phyloP scores from a whole-genome alignment of 1,284 basidiomycete species.

The Rhodofomes roseus region DNA sequence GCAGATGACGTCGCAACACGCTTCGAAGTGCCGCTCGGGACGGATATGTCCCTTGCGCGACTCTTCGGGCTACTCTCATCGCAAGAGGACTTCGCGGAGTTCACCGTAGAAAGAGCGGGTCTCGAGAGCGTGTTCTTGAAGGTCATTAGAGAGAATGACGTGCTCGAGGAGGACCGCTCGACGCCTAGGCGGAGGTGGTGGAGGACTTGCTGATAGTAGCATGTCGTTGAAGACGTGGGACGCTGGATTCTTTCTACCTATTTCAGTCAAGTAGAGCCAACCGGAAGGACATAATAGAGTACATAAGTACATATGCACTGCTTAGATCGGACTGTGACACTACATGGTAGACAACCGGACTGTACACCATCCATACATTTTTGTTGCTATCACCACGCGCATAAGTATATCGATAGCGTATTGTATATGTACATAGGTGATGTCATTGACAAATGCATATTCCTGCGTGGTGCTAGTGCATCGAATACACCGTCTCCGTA shows the following conservation, averaged over 20 bases:
- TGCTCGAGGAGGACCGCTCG: slow-evolving; percentile 48
- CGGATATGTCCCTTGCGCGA: slow-evolving; percentile 44
- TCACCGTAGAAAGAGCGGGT: slow-evolving; percentile 65
- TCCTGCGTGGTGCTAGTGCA: too few relatives aligned
- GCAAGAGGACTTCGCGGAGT: slow-evolving; percentile 54
- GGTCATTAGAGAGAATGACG: slow-evolving; percentile 63
- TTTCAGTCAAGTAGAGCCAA: neutral
- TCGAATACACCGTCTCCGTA: too few relatives aligned
- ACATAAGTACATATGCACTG: neutral
- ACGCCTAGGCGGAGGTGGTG: slow-evolving; percentile 22
- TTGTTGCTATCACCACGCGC: too few relatives aligned
- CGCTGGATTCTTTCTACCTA: neutral
- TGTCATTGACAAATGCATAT: too few relatives aligned
- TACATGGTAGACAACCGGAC: neutral
- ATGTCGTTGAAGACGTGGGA: neutral
- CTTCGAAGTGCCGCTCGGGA: slow-evolving; percentile 66
- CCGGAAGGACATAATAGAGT: neutral
- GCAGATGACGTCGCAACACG: slow-evolving; percentile 76
- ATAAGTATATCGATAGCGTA: neutral
- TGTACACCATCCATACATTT: too few relatives aligned
- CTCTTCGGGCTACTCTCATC: slow-evolving; percentile 54
- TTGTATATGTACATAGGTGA: neutral
- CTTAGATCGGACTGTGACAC: neutral
- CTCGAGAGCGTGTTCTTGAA: slow-evolving; percentile 74
- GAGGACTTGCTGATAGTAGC: slow-evolving; percentile 18